Evolutionary conservation across 495 filamentous ascomycete species (phyloP), one percentile per base, ranked within the genome.

Genomic region (Neurospora hispaniola): DNA sequence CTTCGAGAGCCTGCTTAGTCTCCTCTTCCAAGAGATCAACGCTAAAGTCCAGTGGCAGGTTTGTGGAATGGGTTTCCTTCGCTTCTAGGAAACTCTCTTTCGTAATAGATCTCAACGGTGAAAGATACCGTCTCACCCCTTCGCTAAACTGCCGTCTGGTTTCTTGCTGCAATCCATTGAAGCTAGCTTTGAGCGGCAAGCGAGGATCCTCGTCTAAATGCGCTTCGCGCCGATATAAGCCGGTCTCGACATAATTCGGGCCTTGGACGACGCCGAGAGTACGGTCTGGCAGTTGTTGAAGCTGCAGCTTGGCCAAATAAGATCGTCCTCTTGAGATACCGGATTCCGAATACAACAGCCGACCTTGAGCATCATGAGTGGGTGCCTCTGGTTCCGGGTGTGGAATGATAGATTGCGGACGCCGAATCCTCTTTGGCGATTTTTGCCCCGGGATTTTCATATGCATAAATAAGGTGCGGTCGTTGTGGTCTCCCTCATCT

Each of bases 221-320:
- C 0, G 79, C 79, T 59, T 86, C 81, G n/a, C 41, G 42, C 5
- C 80, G 69, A 70, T 78, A 84, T 3, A 84, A 75, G 9, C 76
- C 75, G 1, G 81, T 82, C 12, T 80, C 77, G 0, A 74, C 48
- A 68, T 88, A 88, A 12, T 79, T 78, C 0, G 80, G 80, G 0
- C 86, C 86, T 59, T 88, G 82, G 3, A 87, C 77, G 5, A 76
- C 82, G 23, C 85, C 86, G 23, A 86, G 76, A 1, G 77, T 81
- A 1, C 75, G 81, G 62, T 85, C 71, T 0, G 75, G 76, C 39
- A 82, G 78, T 0, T 76, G 70, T 3, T 71, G 59, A 0, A 88
- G 76, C 66, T 82, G 81, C 0, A 70, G 70, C 23, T 72, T 76
- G 1, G 69, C 35, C 0, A 88, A 70, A 62, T 80, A 84, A 0